These are phyloP conservation scores for Arxiozyma slooffiae DNA, from an alignment of 1,139 yeast genomes.

Conservation along the genomic window DNA sequence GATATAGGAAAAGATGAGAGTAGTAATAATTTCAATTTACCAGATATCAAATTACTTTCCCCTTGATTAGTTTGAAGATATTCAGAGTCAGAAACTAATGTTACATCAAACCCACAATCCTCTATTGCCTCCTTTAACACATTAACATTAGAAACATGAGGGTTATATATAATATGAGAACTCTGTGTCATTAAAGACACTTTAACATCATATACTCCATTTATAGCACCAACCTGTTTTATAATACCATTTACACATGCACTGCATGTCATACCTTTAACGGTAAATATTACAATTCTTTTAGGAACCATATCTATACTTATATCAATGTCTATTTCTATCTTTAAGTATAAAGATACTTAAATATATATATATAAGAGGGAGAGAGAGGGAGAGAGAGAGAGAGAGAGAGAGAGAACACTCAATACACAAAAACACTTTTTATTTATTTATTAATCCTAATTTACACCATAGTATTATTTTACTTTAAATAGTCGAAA, in stretches of 20 bases:
- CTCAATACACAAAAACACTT: no score
- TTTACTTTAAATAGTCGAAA: no score
- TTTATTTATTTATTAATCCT: no score
- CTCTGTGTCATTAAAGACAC: constrained; percentile 71
- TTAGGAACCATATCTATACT: neutral
- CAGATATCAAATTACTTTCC: neutral
- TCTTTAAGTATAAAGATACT: constrained; percentile 89
- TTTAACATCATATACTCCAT: constrained; percentile 44
- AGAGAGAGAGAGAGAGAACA: no score
- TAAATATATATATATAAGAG: no score
- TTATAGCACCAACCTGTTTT: constrained; percentile 37
- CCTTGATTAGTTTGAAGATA: neutral
- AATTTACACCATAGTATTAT: no score
- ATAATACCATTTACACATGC: constrained; percentile 65
- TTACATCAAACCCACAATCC: constrained; percentile 67
- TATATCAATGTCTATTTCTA: neutral
- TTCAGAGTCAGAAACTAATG: constrained; percentile 12
- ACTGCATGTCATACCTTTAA: constrained; percentile 82
- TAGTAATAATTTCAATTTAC: neutral
- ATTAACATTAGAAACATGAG: constrained; percentile 28
- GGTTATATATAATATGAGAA: constrained; percentile 46
- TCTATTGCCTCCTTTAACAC: constrained; percentile 46
- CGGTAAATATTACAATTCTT: constrained; percentile 12
- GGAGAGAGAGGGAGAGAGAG: no score
- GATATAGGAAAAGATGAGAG: neutral